Evolutionary conservation across 768 basidiomycete genomes (phyloP), one percentile per base, ranked within the genome.

Genomic region (Lanmaoa pseudosensibilis): DNA sequence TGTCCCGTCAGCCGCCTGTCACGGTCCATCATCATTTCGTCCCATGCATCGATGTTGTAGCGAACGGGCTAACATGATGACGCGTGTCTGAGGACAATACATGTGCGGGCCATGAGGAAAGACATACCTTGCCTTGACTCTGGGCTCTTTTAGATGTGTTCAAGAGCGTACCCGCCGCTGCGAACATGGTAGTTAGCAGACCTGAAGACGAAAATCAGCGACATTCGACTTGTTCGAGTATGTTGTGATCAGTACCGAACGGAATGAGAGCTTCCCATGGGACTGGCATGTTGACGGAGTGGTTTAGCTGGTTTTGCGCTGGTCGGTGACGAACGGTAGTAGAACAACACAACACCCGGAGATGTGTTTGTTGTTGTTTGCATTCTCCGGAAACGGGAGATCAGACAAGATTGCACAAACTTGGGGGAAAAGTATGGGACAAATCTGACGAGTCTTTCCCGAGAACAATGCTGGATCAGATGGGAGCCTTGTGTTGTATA

Each of bases 221-320:
- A 41, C 18, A 27, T 43, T 2, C n/a, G n/a, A 21, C 8, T 27
- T 10, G 5, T 33, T 8, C 0, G 2, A 8, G 15, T 7, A 18
- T 13, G 16, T 6, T 8, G 2, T 0, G 11, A 30, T 19, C 10
- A 21, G 48, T 49, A 94, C 95, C 95, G 68, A 95, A 94, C 46
- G 95, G 95, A 78, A 98, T 91, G 65, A 98, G 83, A 50, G 95
- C 94, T 78, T 98, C 94, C 88, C 91, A 98, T 63, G 94, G 95
- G 65, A 97, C 88, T 54, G 95, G 95, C 95, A 96, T 96, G 64
- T 61, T 79, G 70, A 44, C n/a, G 2, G 21, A 19, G 46, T 48
- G 4, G 33, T 52, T 27, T 25, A 12, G 45, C 19, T 41, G 33
- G 52, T 23, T 36, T 19, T 27, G 39, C 18, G 45, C 12, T 13